Evolutionary conservation across 805 yeast species (phyloP).

Genomic region (Starmerella bombicola): DNA sequence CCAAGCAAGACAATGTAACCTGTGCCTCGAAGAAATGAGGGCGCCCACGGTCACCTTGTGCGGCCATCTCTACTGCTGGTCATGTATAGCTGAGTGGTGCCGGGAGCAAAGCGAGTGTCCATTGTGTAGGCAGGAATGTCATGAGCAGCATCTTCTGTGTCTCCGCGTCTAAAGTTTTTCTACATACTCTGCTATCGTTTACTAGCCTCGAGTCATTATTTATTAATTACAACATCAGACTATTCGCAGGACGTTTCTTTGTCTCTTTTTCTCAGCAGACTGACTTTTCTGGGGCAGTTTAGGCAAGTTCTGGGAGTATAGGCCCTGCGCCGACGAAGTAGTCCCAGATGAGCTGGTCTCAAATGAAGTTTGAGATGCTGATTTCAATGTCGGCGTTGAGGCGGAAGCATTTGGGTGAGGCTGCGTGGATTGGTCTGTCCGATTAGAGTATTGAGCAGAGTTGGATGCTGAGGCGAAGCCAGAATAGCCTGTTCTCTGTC

Average conservation of each 20-base stretch:
- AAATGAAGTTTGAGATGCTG: not conserved
- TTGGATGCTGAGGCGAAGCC: no score
- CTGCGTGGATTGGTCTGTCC: no score
- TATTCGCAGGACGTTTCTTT: slow-evolving; percentile 13
- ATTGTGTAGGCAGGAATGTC: slow-evolving; percentile 61
- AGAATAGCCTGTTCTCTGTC: no score
- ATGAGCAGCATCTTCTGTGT: slow-evolving; percentile 51
- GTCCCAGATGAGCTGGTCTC: not conserved
- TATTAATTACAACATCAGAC: no score
- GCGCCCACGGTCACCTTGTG: slow-evolving; percentile 80
- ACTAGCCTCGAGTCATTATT: no score
- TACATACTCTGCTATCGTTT: no score
- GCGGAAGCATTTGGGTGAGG: no score
- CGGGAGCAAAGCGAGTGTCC: slow-evolving; percentile 85
- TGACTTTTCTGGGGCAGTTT: slow-evolving; percentile 7
- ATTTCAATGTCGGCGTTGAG: no score
- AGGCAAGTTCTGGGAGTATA: slow-evolving; percentile 6
- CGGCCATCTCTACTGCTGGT: slow-evolving; percentile 92
- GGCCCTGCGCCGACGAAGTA: no score
- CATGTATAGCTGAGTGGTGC: slow-evolving; percentile 79
- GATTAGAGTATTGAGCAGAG: no score
- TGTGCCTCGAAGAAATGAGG: slow-evolving; percentile 67
- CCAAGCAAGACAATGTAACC: slow-evolving; percentile 62
- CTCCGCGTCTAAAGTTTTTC: slow-evolving; percentile 27
- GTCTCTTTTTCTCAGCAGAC: slow-evolving; percentile 4